phyloP scores from a whole-genome alignment of 352 stramenopile genomes.

The Phytophthora lateralis region DNA sequence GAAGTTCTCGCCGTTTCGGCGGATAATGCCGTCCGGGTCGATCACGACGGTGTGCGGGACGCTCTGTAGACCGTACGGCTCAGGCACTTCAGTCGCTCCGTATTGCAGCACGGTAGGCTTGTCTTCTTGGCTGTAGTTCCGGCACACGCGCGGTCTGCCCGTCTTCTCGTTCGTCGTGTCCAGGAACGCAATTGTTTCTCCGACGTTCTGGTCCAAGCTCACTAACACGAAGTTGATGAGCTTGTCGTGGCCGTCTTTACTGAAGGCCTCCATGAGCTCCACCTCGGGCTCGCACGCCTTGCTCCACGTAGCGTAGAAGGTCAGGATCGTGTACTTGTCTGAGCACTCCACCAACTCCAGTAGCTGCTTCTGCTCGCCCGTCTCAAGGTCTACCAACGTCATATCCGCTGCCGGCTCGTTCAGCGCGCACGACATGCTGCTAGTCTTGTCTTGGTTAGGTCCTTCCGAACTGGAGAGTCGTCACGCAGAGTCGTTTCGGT shows the following conservation, averaged over 20 bases:
- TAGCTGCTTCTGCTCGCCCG: constrained; percentile 42
- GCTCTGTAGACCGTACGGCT: constrained; percentile 55
- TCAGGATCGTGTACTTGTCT: constrained; percentile 48
- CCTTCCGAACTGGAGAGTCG: constrained; percentile 2
- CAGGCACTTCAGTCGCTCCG: constrained; percentile 50
- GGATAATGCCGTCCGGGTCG: constrained; percentile 48
- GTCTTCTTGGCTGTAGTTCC: constrained; percentile 49
- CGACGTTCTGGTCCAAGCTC: constrained; percentile 66
- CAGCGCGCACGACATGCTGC: constrained; percentile 51
- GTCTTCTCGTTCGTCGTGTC: constrained; percentile 45
- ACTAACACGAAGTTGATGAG: constrained; percentile 68
- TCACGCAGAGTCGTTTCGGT: constrained; percentile 15
- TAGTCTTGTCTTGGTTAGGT: constrained; percentile 2
- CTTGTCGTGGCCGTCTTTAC: constrained; percentile 51
- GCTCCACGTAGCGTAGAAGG: constrained; percentile 76
- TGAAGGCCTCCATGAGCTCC: constrained; percentile 61
- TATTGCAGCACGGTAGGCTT: constrained; percentile 61
- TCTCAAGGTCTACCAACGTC: constrained; percentile 57
- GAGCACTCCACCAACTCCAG: constrained; percentile 39
- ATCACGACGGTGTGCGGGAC: constrained; percentile 62
- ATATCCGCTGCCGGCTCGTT: constrained; percentile 59
- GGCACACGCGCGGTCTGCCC: constrained; percentile 51
- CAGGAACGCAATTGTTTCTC: constrained; percentile 53
- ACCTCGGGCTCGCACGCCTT: constrained; percentile 55
- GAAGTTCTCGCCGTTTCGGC: constrained; percentile 62